Conservation (phyloP, 495 filamentous ascomycete species). For the Penicillium cataractarum region DNA sequence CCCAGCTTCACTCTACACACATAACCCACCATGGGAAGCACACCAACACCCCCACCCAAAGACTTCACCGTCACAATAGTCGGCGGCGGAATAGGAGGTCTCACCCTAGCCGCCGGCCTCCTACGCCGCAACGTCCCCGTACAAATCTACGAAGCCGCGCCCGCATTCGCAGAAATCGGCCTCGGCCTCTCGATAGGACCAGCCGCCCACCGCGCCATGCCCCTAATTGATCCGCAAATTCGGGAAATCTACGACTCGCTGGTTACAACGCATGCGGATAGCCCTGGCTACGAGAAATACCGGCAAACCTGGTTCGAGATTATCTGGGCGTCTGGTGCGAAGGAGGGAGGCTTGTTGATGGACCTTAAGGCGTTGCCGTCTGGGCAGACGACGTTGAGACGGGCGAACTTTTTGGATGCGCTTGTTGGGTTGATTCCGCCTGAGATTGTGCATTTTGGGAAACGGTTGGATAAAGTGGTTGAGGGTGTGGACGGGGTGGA, state of each 20-base stretch:
- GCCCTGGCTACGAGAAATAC: slow-evolving; percentile 30
- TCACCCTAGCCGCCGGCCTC: slow-evolving; percentile 58
- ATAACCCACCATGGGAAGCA: slow-evolving; percentile 3
- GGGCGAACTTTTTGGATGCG: slow-evolving; percentile 63
- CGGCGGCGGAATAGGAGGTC: slow-evolving; percentile 63
- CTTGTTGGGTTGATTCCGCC: slow-evolving; percentile 58
- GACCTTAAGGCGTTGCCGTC: slow-evolving; percentile 37
- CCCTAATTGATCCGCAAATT: slow-evolving; percentile 48
- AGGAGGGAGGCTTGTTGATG: slow-evolving; percentile 33
- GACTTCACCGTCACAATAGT: slow-evolving; percentile 57
- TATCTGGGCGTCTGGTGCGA: slow-evolving; percentile 27
- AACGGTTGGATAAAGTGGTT: slow-evolving; percentile 24
- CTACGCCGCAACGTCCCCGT: slow-evolving; percentile 52
- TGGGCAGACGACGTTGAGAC: slow-evolving; percentile 45
- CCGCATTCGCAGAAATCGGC: slow-evolving; percentile 58
- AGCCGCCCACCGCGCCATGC: slow-evolving; percentile 60
- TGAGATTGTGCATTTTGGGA: slow-evolving; percentile 41
- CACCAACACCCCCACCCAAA: slow-evolving; percentile 13
- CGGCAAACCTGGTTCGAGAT: slow-evolving; percentile 34
- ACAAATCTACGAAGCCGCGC: slow-evolving; percentile 59
- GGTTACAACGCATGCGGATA: slow-evolving; percentile 35
- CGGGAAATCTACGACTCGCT: slow-evolving; percentile 38
- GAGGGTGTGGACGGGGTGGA: slow-evolving; percentile 24
- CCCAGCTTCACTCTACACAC: background rate
- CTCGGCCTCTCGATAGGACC: slow-evolving; percentile 63